These are phyloP conservation scores for Lodderomyces orthopsilosis DNA, from an alignment of 1,139 yeast species.

Conservation along the genomic window DNA sequence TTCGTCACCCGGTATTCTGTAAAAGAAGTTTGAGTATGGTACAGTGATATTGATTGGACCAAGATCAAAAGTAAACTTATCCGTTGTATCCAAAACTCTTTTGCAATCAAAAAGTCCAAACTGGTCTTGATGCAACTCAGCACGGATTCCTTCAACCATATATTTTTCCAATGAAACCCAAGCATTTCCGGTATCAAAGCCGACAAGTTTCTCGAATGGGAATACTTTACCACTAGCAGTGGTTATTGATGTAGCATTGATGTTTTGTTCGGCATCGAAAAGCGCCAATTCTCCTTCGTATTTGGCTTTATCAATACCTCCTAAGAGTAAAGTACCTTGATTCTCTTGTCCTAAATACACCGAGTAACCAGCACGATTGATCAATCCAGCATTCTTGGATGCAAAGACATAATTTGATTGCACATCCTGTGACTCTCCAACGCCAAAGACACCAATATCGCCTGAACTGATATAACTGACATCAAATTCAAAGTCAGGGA, in stretches of 20 bases:
- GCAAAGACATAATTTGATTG: conserved; percentile 20
- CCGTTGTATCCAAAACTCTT: not conserved
- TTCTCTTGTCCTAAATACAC: conserved; percentile 27
- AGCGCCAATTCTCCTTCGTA: conserved; percentile 20
- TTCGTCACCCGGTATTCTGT: not conserved
- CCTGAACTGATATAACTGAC: conserved; percentile 12
- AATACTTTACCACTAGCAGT: conserved; percentile 1
- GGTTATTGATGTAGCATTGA: not conserved
- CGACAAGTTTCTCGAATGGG: not conserved
- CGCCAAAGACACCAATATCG: conserved; percentile 19
- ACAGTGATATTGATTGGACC: not conserved
- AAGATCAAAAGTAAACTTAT: not conserved
- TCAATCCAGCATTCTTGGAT: conserved; percentile 39
- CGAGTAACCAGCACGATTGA: conserved; percentile 38
- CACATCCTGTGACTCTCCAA: conserved; percentile 17
- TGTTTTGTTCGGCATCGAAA: not conserved
- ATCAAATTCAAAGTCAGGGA: conserved; percentile 17
- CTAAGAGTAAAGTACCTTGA: conserved; percentile 25
- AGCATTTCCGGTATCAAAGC: conserved; percentile 1
- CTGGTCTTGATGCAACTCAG: not conserved
- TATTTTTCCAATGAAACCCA: not conserved
- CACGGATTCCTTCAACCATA: not conserved
- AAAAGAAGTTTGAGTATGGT: not conserved
- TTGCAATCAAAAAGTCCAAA: not conserved
- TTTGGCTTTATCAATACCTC: conserved; percentile 28